Evolutionary conservation across 352 stramenopile species (phyloP).

Genomic region (Hyaloperonospora arabidopsidis): DNA sequence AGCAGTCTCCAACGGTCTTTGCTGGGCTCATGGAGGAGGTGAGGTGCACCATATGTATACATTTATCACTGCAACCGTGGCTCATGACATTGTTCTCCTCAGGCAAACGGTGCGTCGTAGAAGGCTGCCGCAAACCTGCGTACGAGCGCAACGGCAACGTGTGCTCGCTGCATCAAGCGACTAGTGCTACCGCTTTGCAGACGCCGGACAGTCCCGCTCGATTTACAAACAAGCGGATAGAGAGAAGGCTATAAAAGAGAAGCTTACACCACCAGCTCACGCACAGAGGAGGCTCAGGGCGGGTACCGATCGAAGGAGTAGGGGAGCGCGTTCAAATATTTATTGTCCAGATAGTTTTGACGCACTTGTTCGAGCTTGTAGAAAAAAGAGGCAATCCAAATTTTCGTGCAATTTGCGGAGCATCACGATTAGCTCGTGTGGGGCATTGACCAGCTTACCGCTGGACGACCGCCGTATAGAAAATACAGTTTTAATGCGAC

Average conservation of each 20-base stretch:
- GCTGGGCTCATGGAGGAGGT: constrained; percentile 78
- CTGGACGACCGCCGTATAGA: no score
- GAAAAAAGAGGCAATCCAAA: constrained; percentile 31
- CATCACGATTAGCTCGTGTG: no score
- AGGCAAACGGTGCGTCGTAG: constrained; percentile 68
- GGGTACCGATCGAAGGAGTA: constrained; percentile 14
- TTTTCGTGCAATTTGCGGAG: constrained; percentile 18
- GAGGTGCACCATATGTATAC: constrained; percentile 12
- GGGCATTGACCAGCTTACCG: no score
- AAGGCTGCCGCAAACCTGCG: constrained; percentile 59
- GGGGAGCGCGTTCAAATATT: constrained; percentile 32
- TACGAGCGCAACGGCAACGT: constrained; percentile 76
- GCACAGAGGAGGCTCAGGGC: constrained; percentile 9
- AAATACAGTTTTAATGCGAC: no score
- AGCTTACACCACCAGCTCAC: constrained; percentile 8
- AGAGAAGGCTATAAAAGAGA: constrained; percentile 11
- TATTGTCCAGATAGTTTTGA: constrained; percentile 36
- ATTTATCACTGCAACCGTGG: constrained; percentile 8
- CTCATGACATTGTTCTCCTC: constrained; percentile 3
- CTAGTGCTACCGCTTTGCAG: constrained; percentile 9
- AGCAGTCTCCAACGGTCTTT: constrained; percentile 68
- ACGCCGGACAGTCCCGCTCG: constrained; percentile 10
- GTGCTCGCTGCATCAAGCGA: constrained; percentile 38
- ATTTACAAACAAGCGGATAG: constrained; percentile 16
- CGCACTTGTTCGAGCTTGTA: constrained; percentile 36